A percentile compares a stretch with the other conserved stretches of the same genome.
Conservation (phyloP, 2,329 filamentous ascomycete species). For the Cadophora gregata region DNA sequence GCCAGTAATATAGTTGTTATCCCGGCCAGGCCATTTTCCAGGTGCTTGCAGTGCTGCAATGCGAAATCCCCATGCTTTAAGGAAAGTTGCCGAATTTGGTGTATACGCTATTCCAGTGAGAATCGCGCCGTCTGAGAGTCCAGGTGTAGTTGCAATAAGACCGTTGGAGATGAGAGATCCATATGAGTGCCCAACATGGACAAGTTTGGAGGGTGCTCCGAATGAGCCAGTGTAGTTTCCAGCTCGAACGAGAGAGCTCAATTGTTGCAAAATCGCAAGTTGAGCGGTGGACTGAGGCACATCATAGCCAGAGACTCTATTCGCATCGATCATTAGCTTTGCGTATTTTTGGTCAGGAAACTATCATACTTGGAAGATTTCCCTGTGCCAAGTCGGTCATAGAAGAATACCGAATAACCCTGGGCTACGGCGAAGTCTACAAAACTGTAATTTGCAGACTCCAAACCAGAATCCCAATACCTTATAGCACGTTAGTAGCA, state of each 20-base stretch:
- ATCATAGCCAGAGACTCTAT: constrained; percentile 36
- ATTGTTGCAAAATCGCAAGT: constrained; percentile 26
- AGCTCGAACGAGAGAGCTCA: constrained; percentile 30
- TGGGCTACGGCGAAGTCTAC: constrained; percentile 42
- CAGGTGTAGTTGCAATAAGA: constrained; percentile 56
- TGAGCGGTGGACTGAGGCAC: constrained; percentile 42
- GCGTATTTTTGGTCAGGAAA: not conserved
- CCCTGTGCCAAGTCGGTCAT: constrained; percentile 47
- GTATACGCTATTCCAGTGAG: constrained; percentile 61
- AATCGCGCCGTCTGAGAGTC: constrained; percentile 61
- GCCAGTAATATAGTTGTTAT: constrained; percentile 34
- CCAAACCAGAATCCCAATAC: constrained; percentile 45
- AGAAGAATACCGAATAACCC: constrained; percentile 47
- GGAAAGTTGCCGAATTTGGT: constrained; percentile 6
- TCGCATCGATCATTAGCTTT: not conserved
- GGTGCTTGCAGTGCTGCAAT: constrained; percentile 35
- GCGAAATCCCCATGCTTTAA: constrained; percentile 33
- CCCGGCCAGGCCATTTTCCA: constrained; percentile 32
- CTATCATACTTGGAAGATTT: constrained; percentile 39
- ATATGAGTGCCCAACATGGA: constrained; percentile 70
- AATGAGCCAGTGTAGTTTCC: constrained; percentile 36
- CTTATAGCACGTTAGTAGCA: not conserved
- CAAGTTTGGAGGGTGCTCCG: constrained; percentile 47
- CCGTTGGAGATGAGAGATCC: constrained; percentile 63
- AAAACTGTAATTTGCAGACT: constrained; percentile 45